Evolutionary conservation across 345 rosid genomes (phyloP), one percentile per base, ranked within the genome.

Genomic region (Euphorbia peplus): DNA sequence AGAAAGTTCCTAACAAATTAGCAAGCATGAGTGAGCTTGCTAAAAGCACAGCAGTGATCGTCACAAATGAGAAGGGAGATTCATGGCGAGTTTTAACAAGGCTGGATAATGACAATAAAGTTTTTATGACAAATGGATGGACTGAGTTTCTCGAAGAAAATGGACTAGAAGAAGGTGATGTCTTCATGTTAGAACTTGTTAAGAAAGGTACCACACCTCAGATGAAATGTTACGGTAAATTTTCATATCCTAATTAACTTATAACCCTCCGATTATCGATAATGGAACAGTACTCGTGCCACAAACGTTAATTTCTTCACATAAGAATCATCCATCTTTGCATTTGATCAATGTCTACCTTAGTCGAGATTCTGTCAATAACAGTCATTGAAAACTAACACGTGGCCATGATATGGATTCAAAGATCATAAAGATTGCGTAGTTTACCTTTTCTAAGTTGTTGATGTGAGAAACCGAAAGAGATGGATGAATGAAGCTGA

Each of bases 211-310:
- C 26, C 53, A 52, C 15, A 4, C 68, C 68, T 24, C 13, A 22
- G 5, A 39, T 63, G 55, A 63, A n/a, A n/a, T 52, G 53, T 25
- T 25, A 63, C n/a, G 62, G 74, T 70, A 63, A 63, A 0, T 22
- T 15, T 9, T 32, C 37, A 2, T 13, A 1, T 58, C 21, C 14
- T 32, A n/a, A n/a, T n/a, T n/a, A n/a, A n/a, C n/a, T n/a, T n/a
- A n/a, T n/a, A n/a, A n/a, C n/a, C n/a, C n/a, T n/a, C n/a, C n/a
- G n/a, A n/a, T n/a, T n/a, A n/a, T n/a, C n/a, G n/a, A n/a, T n/a
- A n/a, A n/a, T n/a, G n/a, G n/a, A n/a, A n/a, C n/a, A n/a, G n/a
- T n/a, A n/a, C n/a, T n/a, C n/a, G n/a, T n/a, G n/a, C n/a, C n/a
- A n/a, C n/a, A n/a, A n/a, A n/a, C n/a, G n/a, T n/a, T n/a, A n/a